These are phyloP conservation scores for Trichoderma parareesei DNA, from an alignment of 495 filamentous ascomycete species.

Conservation along the genomic window DNA sequence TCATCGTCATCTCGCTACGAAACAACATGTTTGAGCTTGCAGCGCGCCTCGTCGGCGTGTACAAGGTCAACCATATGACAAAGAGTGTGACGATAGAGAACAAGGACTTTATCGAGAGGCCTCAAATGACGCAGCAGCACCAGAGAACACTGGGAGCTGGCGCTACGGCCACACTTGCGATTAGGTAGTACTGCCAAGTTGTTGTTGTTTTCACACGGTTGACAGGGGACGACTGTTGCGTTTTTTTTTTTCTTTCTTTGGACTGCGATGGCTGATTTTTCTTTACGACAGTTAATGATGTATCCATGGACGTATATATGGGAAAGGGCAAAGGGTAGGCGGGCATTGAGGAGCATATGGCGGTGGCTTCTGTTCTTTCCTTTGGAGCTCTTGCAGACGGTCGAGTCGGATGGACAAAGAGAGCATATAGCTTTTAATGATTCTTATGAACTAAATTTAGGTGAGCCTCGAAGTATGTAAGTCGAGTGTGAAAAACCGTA, in stretches of 20 bases:
- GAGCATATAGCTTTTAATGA: neutral
- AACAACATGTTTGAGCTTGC: constrained; percentile 99
- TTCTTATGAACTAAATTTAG: neutral
- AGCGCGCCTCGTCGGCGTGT: constrained; percentile 85
- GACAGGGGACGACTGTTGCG: neutral
- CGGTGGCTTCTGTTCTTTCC: neutral
- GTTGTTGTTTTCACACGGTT: too few relatives aligned
- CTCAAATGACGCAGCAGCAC: constrained; percentile 39
- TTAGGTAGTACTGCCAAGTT: constrained; percentile 6
- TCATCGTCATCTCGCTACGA: constrained; percentile 93
- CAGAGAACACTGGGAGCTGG: constrained; percentile 6
- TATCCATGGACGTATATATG: constrained; percentile 3
- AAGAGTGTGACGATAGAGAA: constrained; percentile 97
- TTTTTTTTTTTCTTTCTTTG: neutral
- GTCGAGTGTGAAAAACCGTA: neutral
- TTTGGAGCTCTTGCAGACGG: neutral
- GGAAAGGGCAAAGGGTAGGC: neutral
- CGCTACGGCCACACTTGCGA: constrained; percentile 2
- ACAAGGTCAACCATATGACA: constrained; percentile 99
- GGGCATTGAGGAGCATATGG: neutral
- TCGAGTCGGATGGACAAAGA: neutral
- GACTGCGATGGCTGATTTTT: neutral
- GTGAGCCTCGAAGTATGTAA: neutral
- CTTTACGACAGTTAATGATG: neutral
- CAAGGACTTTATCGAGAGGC: constrained; percentile 64